Percentiles rank a stretch among this genome's conserved stretches.
These are phyloP conservation scores for Saccharomycopsis schoenii DNA, from an alignment of 805 yeast genomes.

Conservation along the genomic window DNA sequence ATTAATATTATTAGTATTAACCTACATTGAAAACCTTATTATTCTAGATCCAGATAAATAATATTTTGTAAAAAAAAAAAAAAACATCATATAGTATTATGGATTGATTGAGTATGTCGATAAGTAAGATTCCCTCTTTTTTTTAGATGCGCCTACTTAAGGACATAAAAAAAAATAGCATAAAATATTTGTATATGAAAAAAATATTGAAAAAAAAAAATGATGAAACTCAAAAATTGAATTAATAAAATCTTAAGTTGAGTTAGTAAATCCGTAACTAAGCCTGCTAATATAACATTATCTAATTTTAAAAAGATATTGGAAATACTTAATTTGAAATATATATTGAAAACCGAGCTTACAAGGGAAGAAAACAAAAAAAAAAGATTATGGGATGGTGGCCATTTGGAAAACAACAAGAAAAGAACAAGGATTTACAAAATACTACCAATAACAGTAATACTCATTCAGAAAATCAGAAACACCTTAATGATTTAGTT, in stretches of 20 bases:
- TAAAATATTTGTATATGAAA: not conserved
- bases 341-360: not conserved
- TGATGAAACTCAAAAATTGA: too few relatives aligned
- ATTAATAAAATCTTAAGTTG: too few relatives aligned
- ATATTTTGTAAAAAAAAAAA: too few relatives aligned
- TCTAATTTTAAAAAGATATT: too few relatives aligned
- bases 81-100: too few relatives aligned
- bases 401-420: slow-evolving; percentile 6
- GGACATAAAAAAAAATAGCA: not conserved
- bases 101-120: too few relatives aligned
- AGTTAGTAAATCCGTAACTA: too few relatives aligned
- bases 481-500: not conserved
- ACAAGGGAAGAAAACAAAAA: not conserved
- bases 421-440: not conserved
- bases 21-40: not conserved
- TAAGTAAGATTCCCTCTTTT: too few relatives aligned
- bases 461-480: not conserved
- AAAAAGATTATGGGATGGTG: slow-evolving; percentile 6
- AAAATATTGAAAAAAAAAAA: not conserved
- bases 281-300: too few relatives aligned
- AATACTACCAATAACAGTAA: not conserved
- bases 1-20: not conserved
- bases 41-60: too few relatives aligned
- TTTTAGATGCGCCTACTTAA: too few relatives aligned
- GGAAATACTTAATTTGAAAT: not conserved